Evolutionary conservation across 352 stramenopile species (phyloP), one percentile per base, ranked within the genome.

Genomic region (Nothophytophthora sp.): DNA sequence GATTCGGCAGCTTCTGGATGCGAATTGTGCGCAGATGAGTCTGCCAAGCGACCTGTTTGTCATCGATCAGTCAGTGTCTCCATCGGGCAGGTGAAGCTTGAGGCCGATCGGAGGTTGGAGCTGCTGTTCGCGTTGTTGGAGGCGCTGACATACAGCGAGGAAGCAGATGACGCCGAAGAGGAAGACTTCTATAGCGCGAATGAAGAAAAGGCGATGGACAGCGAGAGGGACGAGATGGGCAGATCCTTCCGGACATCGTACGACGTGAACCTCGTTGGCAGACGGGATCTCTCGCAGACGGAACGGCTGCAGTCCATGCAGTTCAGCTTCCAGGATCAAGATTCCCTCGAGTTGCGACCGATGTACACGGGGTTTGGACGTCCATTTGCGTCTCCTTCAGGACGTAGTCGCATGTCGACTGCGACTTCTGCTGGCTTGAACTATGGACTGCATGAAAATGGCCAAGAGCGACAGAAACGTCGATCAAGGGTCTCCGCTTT

Each of bases 61-160:
- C 80, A 94, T 63, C 81, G 84, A 13, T 80, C 72, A 10, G 46
- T 94, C 10, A 63, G 58, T 15, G 69, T 92, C 40, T 78, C 60
- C 1, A 81, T 94, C 36, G 86, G 84, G 5, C 83, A 94, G 67
- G 76, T 96, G 13, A 96, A 96, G 37, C 50, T 96, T 8, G 86
- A 96, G 49, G 86, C 86, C 7, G 86, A 96, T 55, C 73, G 86
- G 37, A 64, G 86, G 10, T 63, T 96, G 22, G 78, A 90, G 54
- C 52, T 96, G 19, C 63, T 96, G 20, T 96, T 92, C 36, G 84
- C 86, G 6, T 32, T 96, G 8, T 54, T 94, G 15, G 86, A 94
- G 50, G 82, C 84, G 2, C 34, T 96, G 2, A 78, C 86, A 3
- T 61, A 62, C 10, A 73, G 63, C 1, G 69, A 83, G n/a, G 52